phyloP scores from a whole-genome alignment of 768 basidiomycete genomes.

The Auricularia sp. region DNA sequence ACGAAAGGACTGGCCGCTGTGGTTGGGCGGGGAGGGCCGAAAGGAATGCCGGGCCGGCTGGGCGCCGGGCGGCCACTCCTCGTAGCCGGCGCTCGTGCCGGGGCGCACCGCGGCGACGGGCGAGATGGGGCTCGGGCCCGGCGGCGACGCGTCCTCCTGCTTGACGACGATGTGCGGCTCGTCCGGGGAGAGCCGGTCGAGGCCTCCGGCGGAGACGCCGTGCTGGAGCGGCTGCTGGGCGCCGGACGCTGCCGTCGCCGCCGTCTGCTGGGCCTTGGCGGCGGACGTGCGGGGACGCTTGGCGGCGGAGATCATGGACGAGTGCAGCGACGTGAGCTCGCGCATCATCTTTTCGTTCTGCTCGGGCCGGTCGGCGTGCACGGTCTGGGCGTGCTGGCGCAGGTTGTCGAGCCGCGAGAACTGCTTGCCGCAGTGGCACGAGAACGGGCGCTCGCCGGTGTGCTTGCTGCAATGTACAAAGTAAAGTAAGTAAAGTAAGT shows the following conservation, averaged over 20 bases:
- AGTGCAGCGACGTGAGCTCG: constrained; percentile 74
- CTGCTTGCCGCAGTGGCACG: constrained; percentile 90
- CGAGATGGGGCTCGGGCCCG: not conserved
- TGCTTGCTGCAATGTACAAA: constrained; percentile 84
- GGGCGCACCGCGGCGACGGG: constrained; percentile 31
- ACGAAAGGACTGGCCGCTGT: constrained; percentile 71
- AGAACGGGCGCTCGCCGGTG: constrained; percentile 93
- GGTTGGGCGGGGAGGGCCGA: constrained; percentile 6
- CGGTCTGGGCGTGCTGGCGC: constrained; percentile 93
- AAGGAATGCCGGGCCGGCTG: constrained; percentile 5
- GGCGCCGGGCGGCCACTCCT: constrained; percentile 25
- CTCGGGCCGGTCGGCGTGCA: constrained; percentile 76
- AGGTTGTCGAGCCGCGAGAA: constrained; percentile 96
- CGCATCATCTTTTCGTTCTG: constrained; percentile 89
- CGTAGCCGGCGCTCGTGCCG: constrained; percentile 67
- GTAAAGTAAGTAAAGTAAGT: not conserved
- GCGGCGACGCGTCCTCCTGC: not conserved
- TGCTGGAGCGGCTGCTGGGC: no score
- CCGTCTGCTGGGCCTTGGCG: not conserved
- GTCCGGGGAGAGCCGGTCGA: not conserved
- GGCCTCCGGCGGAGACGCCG: no score
- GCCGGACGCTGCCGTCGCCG: no score
- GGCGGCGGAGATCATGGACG: constrained; percentile 54
- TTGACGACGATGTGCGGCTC: not conserved
- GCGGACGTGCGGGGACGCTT: constrained; percentile 12